These are phyloP conservation scores for Trematosphaeria pertusa DNA, from an alignment of 2,329 filamentous ascomycete species.

Conservation along the genomic window DNA sequence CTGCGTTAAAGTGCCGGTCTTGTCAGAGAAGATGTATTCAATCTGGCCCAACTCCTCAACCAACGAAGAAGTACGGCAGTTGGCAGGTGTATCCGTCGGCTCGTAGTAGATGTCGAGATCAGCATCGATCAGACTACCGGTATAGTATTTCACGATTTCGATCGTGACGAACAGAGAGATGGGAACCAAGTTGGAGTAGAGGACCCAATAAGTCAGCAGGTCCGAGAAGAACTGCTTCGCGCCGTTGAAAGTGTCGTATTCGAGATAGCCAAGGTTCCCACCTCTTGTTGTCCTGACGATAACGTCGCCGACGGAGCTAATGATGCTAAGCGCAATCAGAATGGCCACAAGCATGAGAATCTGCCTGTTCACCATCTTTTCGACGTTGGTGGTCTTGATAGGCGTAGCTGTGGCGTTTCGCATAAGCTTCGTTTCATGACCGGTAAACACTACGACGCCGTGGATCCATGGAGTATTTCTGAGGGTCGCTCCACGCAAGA, in stretches of 20 bases:
- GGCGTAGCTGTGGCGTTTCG: constrained; percentile 95
- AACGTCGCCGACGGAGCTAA: constrained; percentile 91
- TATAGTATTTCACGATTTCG: constrained; percentile 97
- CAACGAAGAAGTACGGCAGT: constrained; percentile 92
- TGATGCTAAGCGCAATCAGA: constrained; percentile 80
- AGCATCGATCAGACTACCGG: constrained; percentile 96
- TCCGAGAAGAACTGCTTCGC: constrained; percentile 87
- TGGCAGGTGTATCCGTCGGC: constrained; percentile 91
- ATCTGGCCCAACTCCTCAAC: constrained; percentile 98
- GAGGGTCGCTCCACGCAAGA: constrained; percentile 90
- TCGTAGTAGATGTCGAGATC: constrained; percentile 98
- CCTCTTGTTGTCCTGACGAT: constrained; percentile 71
- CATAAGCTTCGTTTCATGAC: constrained; percentile 99
- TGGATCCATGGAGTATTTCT: constrained; percentile 98
- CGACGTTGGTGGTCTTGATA: constrained; percentile 96
- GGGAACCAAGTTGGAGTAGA: constrained; percentile 95
- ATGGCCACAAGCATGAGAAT: constrained; percentile 90
- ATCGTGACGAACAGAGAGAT: constrained; percentile 98
- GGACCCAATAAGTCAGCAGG: constrained; percentile 97
- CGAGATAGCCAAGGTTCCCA: constrained; percentile 74
- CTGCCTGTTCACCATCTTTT: constrained; percentile 90
- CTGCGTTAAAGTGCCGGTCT: constrained; percentile 96
- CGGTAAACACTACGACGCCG: constrained; percentile 94
- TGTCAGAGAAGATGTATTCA: constrained; percentile 98
- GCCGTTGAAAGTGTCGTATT: constrained; percentile 66